Percentiles rank a stretch among this genome's conserved stretches.
These are phyloP conservation scores for Mycena kentingensis DNA, from an alignment of 768 basidiomycete species.

Conservation along the genomic window DNA sequence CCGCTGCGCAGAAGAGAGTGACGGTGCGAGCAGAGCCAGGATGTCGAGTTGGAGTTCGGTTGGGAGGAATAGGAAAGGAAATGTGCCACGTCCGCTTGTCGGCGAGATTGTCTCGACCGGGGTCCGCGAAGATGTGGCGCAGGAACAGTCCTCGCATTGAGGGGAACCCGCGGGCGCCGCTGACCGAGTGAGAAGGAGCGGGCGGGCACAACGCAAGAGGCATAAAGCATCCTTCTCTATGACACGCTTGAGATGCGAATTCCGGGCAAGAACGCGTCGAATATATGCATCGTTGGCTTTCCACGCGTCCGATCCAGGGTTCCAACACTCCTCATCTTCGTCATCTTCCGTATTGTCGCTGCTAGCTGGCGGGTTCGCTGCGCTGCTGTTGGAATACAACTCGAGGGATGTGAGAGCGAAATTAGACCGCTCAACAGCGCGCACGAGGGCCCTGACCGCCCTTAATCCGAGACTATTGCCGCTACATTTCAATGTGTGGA, in stretches of 20 bases:
- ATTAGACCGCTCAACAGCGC: constrained; percentile 48
- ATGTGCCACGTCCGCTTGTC: constrained; percentile 23
- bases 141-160: constrained; percentile 7
- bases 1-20: constrained; percentile 56
- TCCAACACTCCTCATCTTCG: constrained; percentile 28
- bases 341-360: constrained; percentile 26
- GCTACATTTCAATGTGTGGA: constrained; percentile 54
- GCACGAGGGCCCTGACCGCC: constrained; percentile 47
- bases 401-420: constrained; percentile 51
- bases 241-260: constrained; percentile 39
- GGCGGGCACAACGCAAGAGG: constrained; percentile 53
- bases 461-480: constrained; percentile 54
- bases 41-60: constrained; percentile 59
- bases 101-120: constrained; percentile 1
- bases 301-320: constrained; percentile 33
- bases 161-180: not conserved
- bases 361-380: constrained; percentile 26
- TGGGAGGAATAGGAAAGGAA: constrained; percentile 48
- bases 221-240: constrained; percentile 49
- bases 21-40: constrained; percentile 58
- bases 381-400: constrained; percentile 51
- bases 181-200: constrained; percentile 40
- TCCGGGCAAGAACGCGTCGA: constrained; percentile 41
- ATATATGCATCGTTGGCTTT: constrained; percentile 37
- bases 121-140: not conserved